These are phyloP conservation scores for Thalia dealbata DNA, from an alignment of 176 grass and related monocot genomes.

Conservation along the genomic window DNA sequence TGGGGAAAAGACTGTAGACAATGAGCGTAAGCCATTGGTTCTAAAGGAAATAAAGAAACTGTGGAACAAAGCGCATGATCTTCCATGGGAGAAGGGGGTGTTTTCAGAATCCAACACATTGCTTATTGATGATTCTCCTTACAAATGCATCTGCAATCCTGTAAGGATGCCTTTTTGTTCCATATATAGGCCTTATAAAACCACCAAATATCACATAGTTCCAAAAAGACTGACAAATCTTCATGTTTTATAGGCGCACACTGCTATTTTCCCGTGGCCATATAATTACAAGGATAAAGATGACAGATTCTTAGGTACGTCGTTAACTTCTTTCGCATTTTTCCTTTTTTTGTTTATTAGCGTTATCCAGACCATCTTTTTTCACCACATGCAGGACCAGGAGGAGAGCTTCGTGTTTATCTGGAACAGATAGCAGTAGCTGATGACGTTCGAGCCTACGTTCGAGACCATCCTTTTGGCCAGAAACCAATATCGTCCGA, in stretches of 20 bases:
- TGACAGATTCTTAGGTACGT: constrained; percentile 70
- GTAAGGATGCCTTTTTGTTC: constrained; percentile 36
- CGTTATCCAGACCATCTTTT: neutral
- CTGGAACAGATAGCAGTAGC: constrained; percentile 46
- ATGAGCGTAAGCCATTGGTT: constrained; percentile 57
- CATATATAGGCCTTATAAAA: neutral
- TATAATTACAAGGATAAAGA: constrained; percentile 43
- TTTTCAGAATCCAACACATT: constrained; percentile 86
- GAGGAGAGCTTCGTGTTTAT: constrained; percentile 80
- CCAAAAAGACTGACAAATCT: neutral
- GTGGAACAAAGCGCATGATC: constrained; percentile 68
- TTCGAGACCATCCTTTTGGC: constrained; percentile 67
- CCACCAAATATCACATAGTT: neutral
- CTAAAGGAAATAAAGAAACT: constrained; percentile 85
- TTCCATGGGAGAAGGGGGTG: constrained; percentile 67
- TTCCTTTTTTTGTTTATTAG: neutral
- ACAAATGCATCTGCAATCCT: constrained; percentile 78
- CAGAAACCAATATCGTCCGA: constrained; percentile 63
- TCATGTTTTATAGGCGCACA: constrained; percentile 43
- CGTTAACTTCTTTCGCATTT: constrained; percentile 4
- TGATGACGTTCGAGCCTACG: constrained; percentile 53
- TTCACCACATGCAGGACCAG: constrained; percentile 40
- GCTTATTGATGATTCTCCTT: constrained; percentile 95
- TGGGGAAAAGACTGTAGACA: constrained; percentile 48
- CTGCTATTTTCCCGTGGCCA: constrained; percentile 58